Conservation (phyloP, 1,284 basidiomycete genomes). For the Volvariella volvacea region DNA sequence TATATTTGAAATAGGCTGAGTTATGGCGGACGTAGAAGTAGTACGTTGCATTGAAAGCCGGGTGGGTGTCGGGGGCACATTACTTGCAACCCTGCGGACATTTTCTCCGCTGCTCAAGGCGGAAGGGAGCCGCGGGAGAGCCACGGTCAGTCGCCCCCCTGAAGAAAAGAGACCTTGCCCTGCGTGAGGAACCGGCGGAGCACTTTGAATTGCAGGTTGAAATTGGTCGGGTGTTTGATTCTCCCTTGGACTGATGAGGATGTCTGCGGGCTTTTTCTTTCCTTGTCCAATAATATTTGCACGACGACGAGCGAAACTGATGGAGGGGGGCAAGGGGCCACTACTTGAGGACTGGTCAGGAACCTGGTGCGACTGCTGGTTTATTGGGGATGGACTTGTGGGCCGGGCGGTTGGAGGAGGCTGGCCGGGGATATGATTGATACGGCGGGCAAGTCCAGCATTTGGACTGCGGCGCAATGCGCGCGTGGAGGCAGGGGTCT, state of each 20-base stretch:
- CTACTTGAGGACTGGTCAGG: slow-evolving; percentile 18
- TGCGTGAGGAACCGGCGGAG: slow-evolving; percentile 56
- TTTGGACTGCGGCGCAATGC: slow-evolving; percentile 33
- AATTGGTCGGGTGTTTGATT: slow-evolving; percentile 45
- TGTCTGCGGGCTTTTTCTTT: slow-evolving; percentile 71
- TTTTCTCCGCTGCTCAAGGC: slow-evolving; percentile 36
- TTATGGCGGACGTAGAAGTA: slow-evolving; percentile 10
- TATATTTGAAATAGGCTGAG: slow-evolving; percentile 16
- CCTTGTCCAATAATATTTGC: slow-evolving; percentile 50
- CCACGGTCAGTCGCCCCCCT: slow-evolving; percentile 42
- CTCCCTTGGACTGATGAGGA: slow-evolving; percentile 65
- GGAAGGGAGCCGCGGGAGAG: slow-evolving; percentile 58
- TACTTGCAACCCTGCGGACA: slow-evolving; percentile 39
- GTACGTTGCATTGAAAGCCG: slow-evolving; percentile 45
- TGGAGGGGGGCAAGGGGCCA: slow-evolving; percentile 55
- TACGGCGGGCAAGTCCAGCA: slow-evolving; percentile 19
- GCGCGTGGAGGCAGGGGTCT: slow-evolving; percentile 14
- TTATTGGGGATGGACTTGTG: slow-evolving; percentile 22
- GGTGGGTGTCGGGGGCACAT: slow-evolving; percentile 70
- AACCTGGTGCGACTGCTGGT: slow-evolving; percentile 15
- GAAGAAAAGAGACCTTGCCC: slow-evolving; percentile 33
- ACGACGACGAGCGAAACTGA: slow-evolving; percentile 67
- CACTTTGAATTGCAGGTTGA: slow-evolving; percentile 65
- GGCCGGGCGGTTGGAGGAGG: slow-evolving; percentile 16
- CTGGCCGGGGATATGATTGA: slow-evolving; percentile 12